phyloP scores from a whole-genome alignment of 2,329 filamentous ascomycete genomes.

The Claviceps africana region DNA sequence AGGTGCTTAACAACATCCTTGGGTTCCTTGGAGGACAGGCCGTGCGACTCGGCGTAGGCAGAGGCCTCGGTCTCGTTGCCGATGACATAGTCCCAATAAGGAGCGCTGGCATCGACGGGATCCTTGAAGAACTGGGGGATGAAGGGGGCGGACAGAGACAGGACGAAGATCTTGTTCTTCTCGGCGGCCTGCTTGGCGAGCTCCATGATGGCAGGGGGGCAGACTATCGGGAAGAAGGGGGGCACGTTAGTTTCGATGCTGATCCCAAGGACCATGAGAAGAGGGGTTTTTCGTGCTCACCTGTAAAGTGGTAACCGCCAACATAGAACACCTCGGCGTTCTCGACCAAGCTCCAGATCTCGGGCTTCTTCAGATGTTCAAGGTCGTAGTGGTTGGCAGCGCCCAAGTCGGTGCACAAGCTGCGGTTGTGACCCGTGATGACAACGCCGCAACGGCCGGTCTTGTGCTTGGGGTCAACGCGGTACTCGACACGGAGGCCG shows the following conservation, averaged over 20 bases:
- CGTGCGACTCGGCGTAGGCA: conserved; percentile 73
- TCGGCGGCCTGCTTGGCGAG: conserved; percentile 79
- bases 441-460: conserved; percentile 93
- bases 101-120: conserved; percentile 67
- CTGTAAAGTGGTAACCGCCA: conserved; percentile 90
- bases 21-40: conserved; percentile 60
- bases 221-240: conserved; percentile 39
- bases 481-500: conserved; percentile 89
- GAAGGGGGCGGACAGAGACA: conserved; percentile 91
- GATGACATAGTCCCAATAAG: conserved; percentile 92
- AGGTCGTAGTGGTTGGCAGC: conserved; percentile 96
- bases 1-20: conserved; percentile 74
- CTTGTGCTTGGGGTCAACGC: conserved; percentile 66
- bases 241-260: not conserved
- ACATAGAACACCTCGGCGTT: conserved; percentile 82
- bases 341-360: conserved; percentile 87
- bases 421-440: conserved; percentile 93
- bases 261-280: not conserved
- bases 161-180: conserved; percentile 81
- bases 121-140: conserved; percentile 98
- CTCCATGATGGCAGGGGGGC: conserved; percentile 76
- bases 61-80: conserved; percentile 94
- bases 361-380: conserved; percentile 78
- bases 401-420: conserved; percentile 85
- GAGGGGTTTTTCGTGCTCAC: conserved; percentile 15